Base-by-base conservation (phyloP, 176 grass and related monocot species). In the Juncus effusus region DNA sequence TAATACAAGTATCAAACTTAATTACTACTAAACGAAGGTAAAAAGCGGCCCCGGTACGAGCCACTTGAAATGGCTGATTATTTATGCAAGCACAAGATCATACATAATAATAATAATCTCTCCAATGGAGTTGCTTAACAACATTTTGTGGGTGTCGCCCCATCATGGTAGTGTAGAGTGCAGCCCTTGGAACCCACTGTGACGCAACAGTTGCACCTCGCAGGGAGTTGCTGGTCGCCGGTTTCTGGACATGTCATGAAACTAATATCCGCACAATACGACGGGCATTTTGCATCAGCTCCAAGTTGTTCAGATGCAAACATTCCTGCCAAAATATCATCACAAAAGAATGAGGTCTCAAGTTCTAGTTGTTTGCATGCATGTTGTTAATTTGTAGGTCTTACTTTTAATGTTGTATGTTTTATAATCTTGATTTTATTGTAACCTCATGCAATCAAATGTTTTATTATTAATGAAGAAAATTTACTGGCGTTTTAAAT, bases 191-290 rank as follows among this genome's bases (percentile, higher is more conserved):
- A 61, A 35, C 55, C 65, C 0, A 3, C 42, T 61, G 80, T 11
- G 60, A 85, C 4, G 66, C 87, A 90, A 58, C 76, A 90, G 52
- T 83, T 90, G 79, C 87, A 86, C 36, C 12, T 74, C 0, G 82
- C 41, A 12, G 76, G 60, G 7, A 85, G 82, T 61, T 73, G 69
- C 65, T 90, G 2, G 1, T 63, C 19, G 45, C 86, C 75, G 54
- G 81, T 81, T 3, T 81, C 75, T 13, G 82, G 62, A 65, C 86
- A 90, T 6, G 78, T 85, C 50, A 90, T 57, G 70, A 81, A 90
- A 28, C 63, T 65, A 10, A 90, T 78, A 3, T 76, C 13, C 1
- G 79, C 78, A 61, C 82, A 86, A 72, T 49, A 80, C 14, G 16
- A 66, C 0, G 87, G 82, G 53, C 82, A 90, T 2, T 12, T 64